Percentiles rank a stretch among this genome's conserved stretches.
These are phyloP conservation scores for Metschnikowia amazonensis DNA, from an alignment of 805 yeast species.

Conservation along the genomic window DNA sequence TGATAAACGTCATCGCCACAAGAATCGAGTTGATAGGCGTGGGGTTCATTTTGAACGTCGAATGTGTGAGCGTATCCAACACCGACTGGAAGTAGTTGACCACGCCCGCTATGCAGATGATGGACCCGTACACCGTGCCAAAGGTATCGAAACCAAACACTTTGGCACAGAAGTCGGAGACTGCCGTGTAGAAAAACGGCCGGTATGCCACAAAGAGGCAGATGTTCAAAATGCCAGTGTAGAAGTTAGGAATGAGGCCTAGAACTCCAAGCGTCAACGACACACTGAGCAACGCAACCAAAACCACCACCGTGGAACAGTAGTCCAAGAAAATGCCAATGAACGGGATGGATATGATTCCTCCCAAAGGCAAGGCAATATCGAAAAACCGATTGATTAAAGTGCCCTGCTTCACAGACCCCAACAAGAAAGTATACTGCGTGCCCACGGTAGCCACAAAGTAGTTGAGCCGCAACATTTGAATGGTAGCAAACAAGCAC, in stretches of 20 bases:
- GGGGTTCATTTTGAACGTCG: conserved; percentile 52
- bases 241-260: conserved; percentile 43
- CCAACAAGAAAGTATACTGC: conserved; percentile 48
- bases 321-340: conserved; percentile 50
- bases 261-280: conserved; percentile 46
- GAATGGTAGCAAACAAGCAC: conserved; percentile 49
- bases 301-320: conserved; percentile 45
- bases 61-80: conserved; percentile 49
- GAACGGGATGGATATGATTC: conserved; percentile 51
- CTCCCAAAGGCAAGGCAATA: conserved; percentile 54
- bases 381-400: conserved; percentile 47
- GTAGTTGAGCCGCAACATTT: conserved; percentile 55
- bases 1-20: conserved; percentile 36
- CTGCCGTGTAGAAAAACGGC: conserved; percentile 56
- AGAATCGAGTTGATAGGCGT: conserved; percentile 45
- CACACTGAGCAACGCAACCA: conserved; percentile 36
- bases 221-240: conserved; percentile 43
- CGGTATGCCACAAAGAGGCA: conserved; percentile 49
- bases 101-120: conserved; percentile 50
- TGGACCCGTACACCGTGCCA: conserved; percentile 57
- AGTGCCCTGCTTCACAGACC: conserved; percentile 36
- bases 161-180: conserved; percentile 58
- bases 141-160: conserved; percentile 60
- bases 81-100: conserved; percentile 46
- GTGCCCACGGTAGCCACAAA: conserved; percentile 56